Conservation (phyloP, 1,284 basidiomycete species). For the Grifola frondosa region DNA sequence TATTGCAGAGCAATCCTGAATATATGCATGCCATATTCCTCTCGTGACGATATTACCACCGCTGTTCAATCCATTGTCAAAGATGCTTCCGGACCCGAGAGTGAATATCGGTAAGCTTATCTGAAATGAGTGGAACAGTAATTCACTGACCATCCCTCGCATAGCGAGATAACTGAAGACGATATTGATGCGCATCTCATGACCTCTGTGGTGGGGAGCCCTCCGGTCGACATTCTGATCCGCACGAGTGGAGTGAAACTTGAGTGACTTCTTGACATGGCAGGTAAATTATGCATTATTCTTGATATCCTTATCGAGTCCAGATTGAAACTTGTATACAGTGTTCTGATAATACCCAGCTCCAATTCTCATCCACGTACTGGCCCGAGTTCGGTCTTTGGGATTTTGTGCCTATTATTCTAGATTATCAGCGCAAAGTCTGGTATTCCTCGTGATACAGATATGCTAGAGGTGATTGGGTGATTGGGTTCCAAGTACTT, state of each 20-base stretch:
- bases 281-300: conserved; percentile 57
- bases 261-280: conserved; percentile 95
- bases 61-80: conserved; percentile 66
- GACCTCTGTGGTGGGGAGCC: conserved; percentile 65
- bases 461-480: no score
- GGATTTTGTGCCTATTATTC: conserved; percentile 83
- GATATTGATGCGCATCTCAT: conserved; percentile 68
- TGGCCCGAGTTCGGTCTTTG: conserved; percentile 95
- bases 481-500: no score
- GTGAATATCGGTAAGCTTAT: no score
- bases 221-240: conserved; percentile 88
- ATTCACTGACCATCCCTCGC: not conserved
- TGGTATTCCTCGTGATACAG: no score
- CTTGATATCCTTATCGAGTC: not conserved
- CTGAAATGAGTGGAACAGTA: no score
- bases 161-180: conserved; percentile 59
- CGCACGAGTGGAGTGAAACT: conserved; percentile 91
- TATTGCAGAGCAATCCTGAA: conserved; percentile 81
- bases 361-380: conserved; percentile 89
- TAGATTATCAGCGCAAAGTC: conserved; percentile 82
- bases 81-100: conserved; percentile 42
- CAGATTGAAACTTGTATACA: conserved; percentile 31
- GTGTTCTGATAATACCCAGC: conserved; percentile 79
- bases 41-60: conserved; percentile 87
- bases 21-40: conserved; percentile 92